Evolutionary conservation across 1,284 basidiomycete species (phyloP), one percentile per base, ranked within the genome.

Genomic region (Naganishia sp.): DNA sequence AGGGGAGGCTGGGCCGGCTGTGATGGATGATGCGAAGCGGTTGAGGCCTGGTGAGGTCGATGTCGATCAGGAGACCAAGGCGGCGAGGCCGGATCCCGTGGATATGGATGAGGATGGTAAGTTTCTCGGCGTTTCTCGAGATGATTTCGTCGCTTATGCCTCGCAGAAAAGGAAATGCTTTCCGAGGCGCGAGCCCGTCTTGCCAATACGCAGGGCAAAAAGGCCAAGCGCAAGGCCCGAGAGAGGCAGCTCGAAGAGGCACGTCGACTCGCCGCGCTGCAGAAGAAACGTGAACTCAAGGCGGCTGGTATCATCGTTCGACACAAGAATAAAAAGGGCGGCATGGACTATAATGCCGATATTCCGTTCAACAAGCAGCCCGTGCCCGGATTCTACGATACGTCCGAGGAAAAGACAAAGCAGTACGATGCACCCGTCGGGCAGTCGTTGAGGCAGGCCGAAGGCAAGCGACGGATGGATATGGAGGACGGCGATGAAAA

Each of bases 271-370:
- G 95, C 96, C 15, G 92, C 95, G 61, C 81, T 99, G 68, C 96
- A 99, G 79, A 99, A 99, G 85, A 96, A 96, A 81, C 85, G 96
- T 73, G 96, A 99, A 78, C 81, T 99, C 72, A 98, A 97, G 78
- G 94, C 94, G 5, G 96, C 96, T 43, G 96, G 96, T 71, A 97
- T 99, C 79, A 91, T 97, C 65, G 78, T 84, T 70, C 80, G 83
- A 42, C 86, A 89, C 74, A 95, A 94, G 81, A 87, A 89, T 15
- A 98, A 99, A 82, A 90, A 90, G 81, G 94, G 90, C 78, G 93
- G 92, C 66, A 97, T 99, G 93, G 95, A 98, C 88, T 99, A 99
- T 82, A 99, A 97, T 75, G 88, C 92, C 67, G 96, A 99, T 76
- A 97, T 99, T 73, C 96, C 96, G 0, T 99, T 98, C 75, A 95